A percentile compares a stretch with the other conserved stretches of the same genome.
Conservation (phyloP, 345 rosid species). For the Sonneratia alba region DNA sequence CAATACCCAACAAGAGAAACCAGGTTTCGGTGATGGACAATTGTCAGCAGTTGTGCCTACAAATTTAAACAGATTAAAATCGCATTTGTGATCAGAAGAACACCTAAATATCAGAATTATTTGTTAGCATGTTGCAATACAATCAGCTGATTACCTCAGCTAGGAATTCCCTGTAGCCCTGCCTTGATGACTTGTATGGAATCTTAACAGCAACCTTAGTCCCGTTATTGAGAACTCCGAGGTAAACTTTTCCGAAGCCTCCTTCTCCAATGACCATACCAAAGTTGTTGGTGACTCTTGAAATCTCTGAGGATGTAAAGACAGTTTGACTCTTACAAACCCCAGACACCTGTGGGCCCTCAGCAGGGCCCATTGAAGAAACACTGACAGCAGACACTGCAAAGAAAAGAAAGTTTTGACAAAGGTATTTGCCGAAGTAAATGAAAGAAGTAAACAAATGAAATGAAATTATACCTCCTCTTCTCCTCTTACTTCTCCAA, state of each 20-base stretch:
- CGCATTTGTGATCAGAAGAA: not conserved
- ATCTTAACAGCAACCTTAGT: conserved; percentile 21
- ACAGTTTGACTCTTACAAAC: not conserved
- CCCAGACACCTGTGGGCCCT: not conserved
- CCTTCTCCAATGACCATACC: conserved; percentile 13
- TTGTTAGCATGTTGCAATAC: not conserved
- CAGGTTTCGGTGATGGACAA: conserved; percentile 25
- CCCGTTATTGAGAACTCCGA: conserved; percentile 17
- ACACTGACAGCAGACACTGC: conserved; percentile 3
- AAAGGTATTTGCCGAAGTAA: not conserved
- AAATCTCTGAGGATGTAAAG: conserved; percentile 15
- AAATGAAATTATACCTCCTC: conserved; percentile 5
- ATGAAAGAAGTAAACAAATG: not conserved
- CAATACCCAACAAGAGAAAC: conserved; percentile 26
- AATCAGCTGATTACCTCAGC: conserved; percentile 17
- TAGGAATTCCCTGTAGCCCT: conserved; percentile 24
- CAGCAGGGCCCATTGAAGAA: not conserved
- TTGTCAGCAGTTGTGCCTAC: conserved; percentile 13
- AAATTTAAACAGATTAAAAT: not conserved
- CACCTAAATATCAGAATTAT: not conserved
- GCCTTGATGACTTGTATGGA: conserved; percentile 15
- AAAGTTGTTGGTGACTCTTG: conserved; percentile 17
- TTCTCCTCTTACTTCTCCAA: conserved; percentile 20
- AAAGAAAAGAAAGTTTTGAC: not conserved
- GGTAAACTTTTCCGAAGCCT: conserved; percentile 25